These are phyloP conservation scores for Thuidium tamariscinum DNA, from an alignment of 225 moss, liverwort and hornwort species.

Conservation along the genomic window DNA sequence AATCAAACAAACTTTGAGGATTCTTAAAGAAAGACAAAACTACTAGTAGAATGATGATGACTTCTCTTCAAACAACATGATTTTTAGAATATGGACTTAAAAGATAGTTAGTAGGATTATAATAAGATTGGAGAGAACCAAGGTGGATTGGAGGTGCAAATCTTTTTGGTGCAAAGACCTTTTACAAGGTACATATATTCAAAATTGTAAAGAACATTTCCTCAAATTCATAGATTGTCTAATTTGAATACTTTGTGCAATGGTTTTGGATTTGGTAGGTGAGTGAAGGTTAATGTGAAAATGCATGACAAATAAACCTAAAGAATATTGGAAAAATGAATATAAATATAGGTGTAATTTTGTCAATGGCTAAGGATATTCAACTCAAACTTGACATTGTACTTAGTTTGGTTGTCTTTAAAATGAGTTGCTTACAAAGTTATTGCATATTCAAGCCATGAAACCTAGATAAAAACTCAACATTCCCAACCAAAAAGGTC, in stretches of 20 bases:
- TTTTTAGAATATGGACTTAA: too few relatives aligned
- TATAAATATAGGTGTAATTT: not conserved
- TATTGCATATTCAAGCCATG: rapidly evolving
- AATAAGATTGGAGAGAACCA: too few relatives aligned
- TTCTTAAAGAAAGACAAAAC: not conserved
- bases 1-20: rapidly evolving
- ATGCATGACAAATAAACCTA: too few relatives aligned
- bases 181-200: rapidly evolving
- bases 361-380: not conserved
- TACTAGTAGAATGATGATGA: not conserved
- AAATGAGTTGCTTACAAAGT: not conserved
- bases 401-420: not conserved
- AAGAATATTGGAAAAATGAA: rapidly evolving
- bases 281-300: not conserved
- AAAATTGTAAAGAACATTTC: not conserved
- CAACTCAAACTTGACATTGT: not conserved
- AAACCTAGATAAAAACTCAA: rapidly evolving
- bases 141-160: too few relatives aligned
- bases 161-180: too few relatives aligned
- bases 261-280: rapidly evolving
- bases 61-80: not conserved
- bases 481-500: rapidly evolving
- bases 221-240: rapidly evolving
- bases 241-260: not conserved
- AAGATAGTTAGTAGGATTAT: too few relatives aligned